Evolutionary conservation across 2,329 filamentous ascomycete genomes (phyloP).

Genomic region (Esteya vermicola): DNA sequence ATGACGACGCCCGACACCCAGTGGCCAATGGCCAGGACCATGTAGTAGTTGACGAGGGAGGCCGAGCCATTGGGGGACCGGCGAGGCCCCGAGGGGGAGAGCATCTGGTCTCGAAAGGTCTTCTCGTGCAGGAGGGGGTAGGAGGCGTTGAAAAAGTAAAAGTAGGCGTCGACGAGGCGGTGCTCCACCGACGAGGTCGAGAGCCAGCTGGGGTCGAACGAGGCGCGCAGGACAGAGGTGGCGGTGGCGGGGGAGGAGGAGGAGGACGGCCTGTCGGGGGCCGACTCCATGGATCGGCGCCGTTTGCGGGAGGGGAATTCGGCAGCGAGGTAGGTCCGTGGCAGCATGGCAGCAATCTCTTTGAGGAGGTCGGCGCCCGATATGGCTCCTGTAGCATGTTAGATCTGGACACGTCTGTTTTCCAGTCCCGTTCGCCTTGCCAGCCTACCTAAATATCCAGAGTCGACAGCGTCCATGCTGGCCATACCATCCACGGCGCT

Average conservation of each 20-base stretch:
- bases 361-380: not conserved
- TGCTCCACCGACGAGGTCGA: too few relatives aligned
- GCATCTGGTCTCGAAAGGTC: conserved; percentile 17
- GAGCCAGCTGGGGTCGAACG: too few relatives aligned
- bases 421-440: too few relatives aligned
- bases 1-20: too few relatives aligned
- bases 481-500: not conserved
- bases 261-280: not conserved
- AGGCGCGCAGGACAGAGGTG: too few relatives aligned
- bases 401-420: too few relatives aligned
- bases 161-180: conserved; percentile 24
- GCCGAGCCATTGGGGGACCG: not conserved
- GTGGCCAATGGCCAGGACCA: not conserved
- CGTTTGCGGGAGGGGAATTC: not conserved
- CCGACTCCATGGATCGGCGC: too few relatives aligned
- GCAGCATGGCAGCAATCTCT: not conserved
- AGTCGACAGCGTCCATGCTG: not conserved
- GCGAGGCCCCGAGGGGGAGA: not conserved
- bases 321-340: not conserved
- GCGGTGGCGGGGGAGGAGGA: not conserved
- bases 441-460: not conserved
- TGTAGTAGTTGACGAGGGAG: not conserved
- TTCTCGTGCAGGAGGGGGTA: conserved; percentile 31
- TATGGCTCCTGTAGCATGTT: not conserved
- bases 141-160: conserved; percentile 24